Evolutionary conservation across 2,329 filamentous ascomycete species (phyloP).

Genomic region (Thelonectria rubi): DNA sequence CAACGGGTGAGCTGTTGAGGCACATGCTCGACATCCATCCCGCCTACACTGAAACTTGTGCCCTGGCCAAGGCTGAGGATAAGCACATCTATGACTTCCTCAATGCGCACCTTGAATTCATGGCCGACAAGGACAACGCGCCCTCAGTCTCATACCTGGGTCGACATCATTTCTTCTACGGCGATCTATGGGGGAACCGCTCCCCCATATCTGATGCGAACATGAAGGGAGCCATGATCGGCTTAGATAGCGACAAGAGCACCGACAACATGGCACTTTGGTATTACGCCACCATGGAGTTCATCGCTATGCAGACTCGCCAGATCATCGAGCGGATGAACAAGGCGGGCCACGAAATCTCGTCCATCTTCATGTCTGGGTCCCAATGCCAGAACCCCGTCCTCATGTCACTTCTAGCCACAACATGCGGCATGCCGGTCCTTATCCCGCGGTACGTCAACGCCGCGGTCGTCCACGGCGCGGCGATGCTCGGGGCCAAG

Average conservation of each 20-base stretch:
- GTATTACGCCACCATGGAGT: slow-evolving; percentile 97
- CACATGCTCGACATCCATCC: slow-evolving; percentile 96
- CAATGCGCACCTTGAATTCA: slow-evolving; percentile 83
- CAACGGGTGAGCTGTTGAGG: slow-evolving; percentile 92
- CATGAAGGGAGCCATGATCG: slow-evolving; percentile 92
- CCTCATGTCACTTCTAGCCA: slow-evolving; percentile 90
- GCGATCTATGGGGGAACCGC: slow-evolving; percentile 95
- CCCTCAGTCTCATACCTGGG: slow-evolving; percentile 86
- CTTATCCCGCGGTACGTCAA: slow-evolving; percentile 93
- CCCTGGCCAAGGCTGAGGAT: slow-evolving; percentile 81
- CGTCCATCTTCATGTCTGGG: slow-evolving; percentile 97
- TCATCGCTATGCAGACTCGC: slow-evolving; percentile 94
- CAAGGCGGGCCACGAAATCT: slow-evolving; percentile 83
- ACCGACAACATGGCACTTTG: slow-evolving; percentile 87
- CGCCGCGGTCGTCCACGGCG: slow-evolving; percentile 96
- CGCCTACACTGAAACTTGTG: slow-evolving; percentile 81
- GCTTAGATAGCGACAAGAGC: slow-evolving; percentile 85
- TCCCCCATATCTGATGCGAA: slow-evolving; percentile 91
- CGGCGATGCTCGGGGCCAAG: slow-evolving; percentile 97
- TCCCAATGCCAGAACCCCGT: slow-evolving; percentile 97
- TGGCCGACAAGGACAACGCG: slow-evolving; percentile 73
- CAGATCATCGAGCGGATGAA: slow-evolving; percentile 98
- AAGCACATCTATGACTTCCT: slow-evolving; percentile 95
- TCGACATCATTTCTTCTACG: slow-evolving; percentile 98
- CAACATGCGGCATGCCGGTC: slow-evolving; percentile 90